Conservation (phyloP, 2,329 filamentous ascomycete genomes). For the Neurospora sp. region DNA sequence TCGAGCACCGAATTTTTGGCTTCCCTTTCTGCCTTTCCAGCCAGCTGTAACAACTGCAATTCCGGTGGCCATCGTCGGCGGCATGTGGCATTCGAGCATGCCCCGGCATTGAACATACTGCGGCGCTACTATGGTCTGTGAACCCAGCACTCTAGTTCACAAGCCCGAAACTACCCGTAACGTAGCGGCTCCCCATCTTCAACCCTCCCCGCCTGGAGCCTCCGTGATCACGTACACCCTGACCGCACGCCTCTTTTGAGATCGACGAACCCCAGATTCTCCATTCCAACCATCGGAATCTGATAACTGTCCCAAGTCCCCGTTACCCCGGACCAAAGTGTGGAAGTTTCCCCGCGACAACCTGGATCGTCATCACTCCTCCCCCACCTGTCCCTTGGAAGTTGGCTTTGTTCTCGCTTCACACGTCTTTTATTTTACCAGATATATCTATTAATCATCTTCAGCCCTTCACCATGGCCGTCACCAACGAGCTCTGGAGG, state of each 20-base stretch:
- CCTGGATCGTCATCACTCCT: background rate
- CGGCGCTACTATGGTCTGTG: background rate
- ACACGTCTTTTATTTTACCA: background rate
- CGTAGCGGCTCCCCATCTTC: background rate
- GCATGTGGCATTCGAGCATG: background rate
- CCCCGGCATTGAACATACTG: background rate
- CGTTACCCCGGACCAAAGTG: background rate
- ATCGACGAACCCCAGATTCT: background rate
- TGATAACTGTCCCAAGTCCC: background rate
- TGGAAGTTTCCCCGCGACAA: background rate
- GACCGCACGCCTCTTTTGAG: background rate
- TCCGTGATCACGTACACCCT: background rate
- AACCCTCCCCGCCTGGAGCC: background rate
- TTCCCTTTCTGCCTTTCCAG: background rate
- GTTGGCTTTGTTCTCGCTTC: background rate
- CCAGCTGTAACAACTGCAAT: background rate
- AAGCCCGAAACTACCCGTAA: background rate
- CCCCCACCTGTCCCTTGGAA: background rate
- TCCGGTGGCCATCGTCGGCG: background rate
- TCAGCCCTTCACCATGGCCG: slow-evolving; percentile 6
- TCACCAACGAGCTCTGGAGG: slow-evolving; percentile 53
- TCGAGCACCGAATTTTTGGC: background rate
- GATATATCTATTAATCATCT: background rate
- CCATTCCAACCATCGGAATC: background rate
- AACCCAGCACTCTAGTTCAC: background rate